These are phyloP conservation scores for Stellera chamaejasme DNA, from an alignment of 345 rosid genomes.

Conservation along the genomic window DNA sequence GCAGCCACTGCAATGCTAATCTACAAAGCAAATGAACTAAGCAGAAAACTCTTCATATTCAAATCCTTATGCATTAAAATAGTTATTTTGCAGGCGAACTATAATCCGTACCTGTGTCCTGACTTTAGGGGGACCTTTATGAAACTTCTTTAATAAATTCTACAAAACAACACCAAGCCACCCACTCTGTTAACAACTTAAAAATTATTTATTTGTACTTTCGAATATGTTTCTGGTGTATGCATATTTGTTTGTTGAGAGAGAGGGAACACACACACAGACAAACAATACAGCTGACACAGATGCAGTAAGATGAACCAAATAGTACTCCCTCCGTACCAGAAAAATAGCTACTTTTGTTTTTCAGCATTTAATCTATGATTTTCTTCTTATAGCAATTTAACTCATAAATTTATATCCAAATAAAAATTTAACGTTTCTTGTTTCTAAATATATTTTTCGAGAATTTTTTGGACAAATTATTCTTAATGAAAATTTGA, in stretches of 20 bases:
- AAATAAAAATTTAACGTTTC: too few relatives aligned
- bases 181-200: conserved; percentile 5
- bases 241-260: background rate
- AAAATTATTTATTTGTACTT: conserved; percentile 6
- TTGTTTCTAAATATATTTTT: too few relatives aligned
- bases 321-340: too few relatives aligned
- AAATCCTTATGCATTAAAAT: conserved; percentile 1
- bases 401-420: too few relatives aligned
- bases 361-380: too few relatives aligned
- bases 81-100: background rate
- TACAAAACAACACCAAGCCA: conserved; percentile 30
- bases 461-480: too few relatives aligned
- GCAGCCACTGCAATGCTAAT: conserved; percentile 99
- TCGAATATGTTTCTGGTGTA: background rate
- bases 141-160: conserved; percentile 88
- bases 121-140: conserved; percentile 93
- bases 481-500: too few relatives aligned
- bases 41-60: conserved; percentile 5
- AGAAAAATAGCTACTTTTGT: too few relatives aligned
- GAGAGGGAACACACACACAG: too few relatives aligned
- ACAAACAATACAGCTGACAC: too few relatives aligned
- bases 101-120: conserved; percentile 74
- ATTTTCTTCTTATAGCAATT: too few relatives aligned
- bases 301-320: too few relatives aligned
- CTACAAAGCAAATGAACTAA: conserved; percentile 41